Evolutionary conservation across 768 basidiomycete genomes (phyloP).

Genomic region (Mycena polygramma): DNA sequence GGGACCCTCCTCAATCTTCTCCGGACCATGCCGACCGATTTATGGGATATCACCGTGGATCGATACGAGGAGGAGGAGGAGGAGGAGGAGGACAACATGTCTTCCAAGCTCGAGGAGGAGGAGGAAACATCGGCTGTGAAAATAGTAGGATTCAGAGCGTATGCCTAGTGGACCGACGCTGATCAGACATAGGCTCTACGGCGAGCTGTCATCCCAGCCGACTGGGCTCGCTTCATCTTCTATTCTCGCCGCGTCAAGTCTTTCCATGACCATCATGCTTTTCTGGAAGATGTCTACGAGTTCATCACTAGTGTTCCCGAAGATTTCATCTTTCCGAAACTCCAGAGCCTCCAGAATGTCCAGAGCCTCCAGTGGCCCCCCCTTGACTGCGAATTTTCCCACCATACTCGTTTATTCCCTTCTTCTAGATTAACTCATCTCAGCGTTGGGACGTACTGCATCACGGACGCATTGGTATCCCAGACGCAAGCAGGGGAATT

Average conservation of each 20-base stretch:
- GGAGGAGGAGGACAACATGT: background rate
- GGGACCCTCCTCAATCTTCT: background rate
- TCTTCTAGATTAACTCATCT: background rate
- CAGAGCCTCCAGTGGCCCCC: no score
- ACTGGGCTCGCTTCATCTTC: slow-evolving; percentile 9
- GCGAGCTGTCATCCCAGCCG: background rate
- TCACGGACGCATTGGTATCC: background rate
- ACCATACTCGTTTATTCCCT: background rate
- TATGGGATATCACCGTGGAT: background rate
- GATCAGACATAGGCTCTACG: background rate
- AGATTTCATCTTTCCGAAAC: background rate
- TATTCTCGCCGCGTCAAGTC: slow-evolving; percentile 12
- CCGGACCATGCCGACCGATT: background rate
- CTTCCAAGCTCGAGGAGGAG: no score
- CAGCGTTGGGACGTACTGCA: background rate
- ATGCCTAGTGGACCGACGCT: background rate
- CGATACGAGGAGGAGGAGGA: background rate
- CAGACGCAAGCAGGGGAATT: background rate
- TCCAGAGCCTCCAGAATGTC: slow-evolving; percentile 1
- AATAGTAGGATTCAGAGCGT: background rate
- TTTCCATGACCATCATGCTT: background rate
- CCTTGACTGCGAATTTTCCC: background rate
- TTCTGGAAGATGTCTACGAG: slow-evolving; percentile 5
- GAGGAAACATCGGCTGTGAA: background rate
- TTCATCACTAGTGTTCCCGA: slow-evolving; percentile 10